Conservation (phyloP, 2,329 filamentous ascomycete species). For the Chrysoporthe cubensis region DNA sequence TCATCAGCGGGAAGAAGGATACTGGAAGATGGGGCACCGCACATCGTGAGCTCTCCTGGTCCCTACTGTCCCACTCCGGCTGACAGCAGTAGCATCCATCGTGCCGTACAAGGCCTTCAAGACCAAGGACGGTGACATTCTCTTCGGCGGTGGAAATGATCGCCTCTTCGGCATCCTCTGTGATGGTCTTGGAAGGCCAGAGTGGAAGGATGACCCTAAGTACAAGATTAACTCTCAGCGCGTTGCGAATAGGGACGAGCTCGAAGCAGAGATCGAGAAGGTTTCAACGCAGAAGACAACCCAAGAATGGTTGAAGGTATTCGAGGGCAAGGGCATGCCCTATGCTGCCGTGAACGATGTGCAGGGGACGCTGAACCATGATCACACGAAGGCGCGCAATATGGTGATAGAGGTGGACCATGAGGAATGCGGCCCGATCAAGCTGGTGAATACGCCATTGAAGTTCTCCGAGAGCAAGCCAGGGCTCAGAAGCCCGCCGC, state of each 20-base stretch:
- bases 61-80: slow-evolving; percentile 25
- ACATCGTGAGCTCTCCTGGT: slow-evolving; percentile 67
- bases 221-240: slow-evolving; percentile 66
- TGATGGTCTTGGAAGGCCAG: slow-evolving; percentile 58
- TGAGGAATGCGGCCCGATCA: slow-evolving; percentile 79
- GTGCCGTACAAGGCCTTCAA: slow-evolving; percentile 90
- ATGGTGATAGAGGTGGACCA: slow-evolving; percentile 94
- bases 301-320: slow-evolving; percentile 80
- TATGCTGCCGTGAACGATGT: slow-evolving; percentile 94
- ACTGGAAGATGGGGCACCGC: slow-evolving; percentile 93
- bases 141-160: slow-evolving; percentile 75
- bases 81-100: slow-evolving; percentile 72
- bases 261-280: slow-evolving; percentile 79
- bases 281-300: slow-evolving; percentile 80
- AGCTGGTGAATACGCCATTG: slow-evolving; percentile 90
- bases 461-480: slow-evolving; percentile 88
- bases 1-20: slow-evolving; percentile 87
- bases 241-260: slow-evolving; percentile 71
- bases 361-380: slow-evolving; percentile 78
- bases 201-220: slow-evolving; percentile 63
- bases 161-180: slow-evolving; percentile 69
- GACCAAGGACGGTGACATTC: slow-evolving; percentile 71
- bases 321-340: slow-evolving; percentile 91
- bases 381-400: slow-evolving; percentile 79
- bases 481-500: slow-evolving; percentile 76